Evolutionary conservation across 345 rosid species (phyloP), one percentile per base, ranked within the genome.

Genomic region (Zanthoxylum bungeanum): DNA sequence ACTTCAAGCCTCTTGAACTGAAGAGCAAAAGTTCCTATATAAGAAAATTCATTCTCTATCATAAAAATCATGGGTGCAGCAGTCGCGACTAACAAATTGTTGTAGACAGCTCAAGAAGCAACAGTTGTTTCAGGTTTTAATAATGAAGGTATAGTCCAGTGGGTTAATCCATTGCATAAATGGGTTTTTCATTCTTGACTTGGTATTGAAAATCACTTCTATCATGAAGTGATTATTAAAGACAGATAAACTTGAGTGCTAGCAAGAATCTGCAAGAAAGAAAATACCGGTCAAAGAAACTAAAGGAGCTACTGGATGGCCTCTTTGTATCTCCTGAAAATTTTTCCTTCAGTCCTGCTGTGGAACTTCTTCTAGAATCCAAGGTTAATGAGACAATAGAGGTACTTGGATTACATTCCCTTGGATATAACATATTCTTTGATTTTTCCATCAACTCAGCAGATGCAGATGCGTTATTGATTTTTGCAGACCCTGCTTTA

Each of bases 241-340:
- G 57, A 44, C 3, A 66, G 34, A 70, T 28, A 71, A 63, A 52
- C 27, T 51, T 46, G 44, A 63, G 44, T 7, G 21, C 1, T 21
- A 51, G 34, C 17, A 56, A 16, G 19, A 24, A 40, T 39, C 37
- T 39, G 62, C 72, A 30, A 5, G 37, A 24, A 50, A 68, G 68
- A 42, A 28, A 50, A 49, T 82, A 92, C 99, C 99, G 88, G 79
- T 90, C 97, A 69, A 94, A 94, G 84, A 88, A 94, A 82, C 27
- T 82, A 58, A 73, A 36, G 52, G 83, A 79, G 27, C 68, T 77
- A 64, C 78, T 73, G 51, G 82, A 77, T 70, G 76, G 77, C 83
- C 89, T 87, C 74, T 76, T 90, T 52, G 63, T 53, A 73, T 77
- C 78, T 75, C 77, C 84, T 65, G 82, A 19, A 75, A 68, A 57